These are phyloP conservation scores for Corylus heterophylla DNA, from an alignment of 306 rosid genomes.

Conservation along the genomic window DNA sequence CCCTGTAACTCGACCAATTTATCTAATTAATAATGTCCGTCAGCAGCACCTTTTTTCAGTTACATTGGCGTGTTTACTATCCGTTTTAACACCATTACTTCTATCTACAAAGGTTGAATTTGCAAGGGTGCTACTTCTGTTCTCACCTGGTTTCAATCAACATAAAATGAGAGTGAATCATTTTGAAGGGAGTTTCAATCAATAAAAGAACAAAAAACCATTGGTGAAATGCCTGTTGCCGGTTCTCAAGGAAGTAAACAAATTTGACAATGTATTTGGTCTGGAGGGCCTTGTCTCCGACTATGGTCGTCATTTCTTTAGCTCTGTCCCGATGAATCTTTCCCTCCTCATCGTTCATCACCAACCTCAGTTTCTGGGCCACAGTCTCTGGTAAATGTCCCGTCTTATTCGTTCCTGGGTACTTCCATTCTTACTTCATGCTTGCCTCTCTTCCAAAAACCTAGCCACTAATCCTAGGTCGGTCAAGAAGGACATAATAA, in stretches of 20 bases:
- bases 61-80: no score
- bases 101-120: no score
- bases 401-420: constrained; percentile 32
- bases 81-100: no score
- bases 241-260: constrained; percentile 24
- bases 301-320: constrained; percentile 22
- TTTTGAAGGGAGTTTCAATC: no score
- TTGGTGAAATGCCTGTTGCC: background rate
- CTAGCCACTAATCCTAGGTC: constrained; percentile 38
- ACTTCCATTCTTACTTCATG: constrained; percentile 24
- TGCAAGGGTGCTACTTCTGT: no score
- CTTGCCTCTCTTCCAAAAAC: constrained; percentile 31
- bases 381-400: constrained; percentile 33
- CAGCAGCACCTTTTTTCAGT: no score
- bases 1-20: no score
- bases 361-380: constrained; percentile 26
- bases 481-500: constrained; percentile 12
- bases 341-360: constrained; percentile 38
- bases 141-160: no score
- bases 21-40: no score
- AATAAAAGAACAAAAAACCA: background rate
- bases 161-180: no score
- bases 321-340: constrained; percentile 33
- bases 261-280: constrained; percentile 28
- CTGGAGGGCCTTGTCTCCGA: constrained; percentile 19